Base-by-base conservation (phyloP, 2,329 filamentous ascomycete genomes). In the Huntiella savannae region DNA sequence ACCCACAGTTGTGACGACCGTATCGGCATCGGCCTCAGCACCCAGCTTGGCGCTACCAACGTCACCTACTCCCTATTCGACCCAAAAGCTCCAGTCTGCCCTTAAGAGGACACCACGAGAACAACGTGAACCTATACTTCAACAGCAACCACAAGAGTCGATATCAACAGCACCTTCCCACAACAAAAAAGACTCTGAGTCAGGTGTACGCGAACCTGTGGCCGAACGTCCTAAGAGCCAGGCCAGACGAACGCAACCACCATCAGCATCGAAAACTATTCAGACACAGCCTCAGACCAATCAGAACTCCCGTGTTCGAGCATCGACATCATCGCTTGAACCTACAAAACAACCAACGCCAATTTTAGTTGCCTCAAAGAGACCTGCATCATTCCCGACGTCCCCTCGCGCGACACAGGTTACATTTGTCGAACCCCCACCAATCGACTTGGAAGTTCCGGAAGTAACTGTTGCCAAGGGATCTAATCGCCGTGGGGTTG, bases 321-420 rank as follows among this genome's bases (percentile, higher is more conserved):
- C 55, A 52, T 53, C 57, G 50, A 56, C 56, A 53, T 53, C 55
- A 45, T 52, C 48, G 45, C 53, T 53, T 48, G 51, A 51, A 32
- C 40, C 42, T 10, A 43, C 39, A 13, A 49, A 49, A 32, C 37
- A 45, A 4, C 47, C 47, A n/a, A 32, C 43, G 11, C 45, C 52
- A 33, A 42, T 49, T 47, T 34, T 50, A 22, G 38, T 44, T 4
- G 40, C 15, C 5, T 44, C 48, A 44, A 60, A 60, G 50, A 61
- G 61, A 34, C 58, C 62, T 19, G 58, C 62, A 43, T 64, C 64
- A 43, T 57, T 62, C 48, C 54, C 55, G 35, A 60, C 61, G 35
- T 57, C 58, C 13, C 55, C 55, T 34, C 47, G 47, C 6, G 33
- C 47, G 2, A 37, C 43, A 13, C 48, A 50, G 37, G 45, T 48